Percentiles rank a stretch among this genome's conserved stretches.
phyloP scores from a whole-genome alignment of 306 rosid genomes.

The Ochetophila trinervis region DNA sequence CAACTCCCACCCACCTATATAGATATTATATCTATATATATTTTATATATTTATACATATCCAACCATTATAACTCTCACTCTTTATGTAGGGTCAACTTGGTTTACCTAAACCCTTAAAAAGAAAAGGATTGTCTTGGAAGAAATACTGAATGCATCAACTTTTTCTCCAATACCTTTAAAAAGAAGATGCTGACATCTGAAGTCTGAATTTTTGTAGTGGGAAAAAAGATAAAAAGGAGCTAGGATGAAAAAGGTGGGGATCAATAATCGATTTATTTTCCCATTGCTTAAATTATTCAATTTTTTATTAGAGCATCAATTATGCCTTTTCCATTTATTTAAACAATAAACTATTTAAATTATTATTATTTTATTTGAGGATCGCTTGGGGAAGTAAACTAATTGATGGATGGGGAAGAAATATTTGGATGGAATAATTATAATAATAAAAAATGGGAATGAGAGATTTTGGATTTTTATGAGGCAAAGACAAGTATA shows the following conservation, averaged over 20 bases:
- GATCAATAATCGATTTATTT: conserved; percentile 25
- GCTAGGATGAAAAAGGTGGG: conserved; percentile 13
- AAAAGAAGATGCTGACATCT: conserved; percentile 63
- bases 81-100: conserved; percentile 23
- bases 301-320: background rate
- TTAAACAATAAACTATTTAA: too few relatives aligned
- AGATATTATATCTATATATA: background rate
- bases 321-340: conserved; percentile 31
- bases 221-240: background rate
- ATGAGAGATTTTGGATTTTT: conserved; percentile 27
- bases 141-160: conserved; percentile 46
- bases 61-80: background rate
- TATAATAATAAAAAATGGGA: conserved; percentile 6
- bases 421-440: background rate
- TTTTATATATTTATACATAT: background rate
- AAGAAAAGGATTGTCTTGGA: conserved; percentile 51
- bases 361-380: conserved; percentile 1
- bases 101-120: conserved; percentile 47
- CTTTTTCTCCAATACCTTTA: conserved; percentile 38
- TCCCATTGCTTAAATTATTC: background rate
- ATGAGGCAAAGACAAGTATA: conserved; percentile 39
- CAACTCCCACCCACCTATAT: conserved; percentile 20
- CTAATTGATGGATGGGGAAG: conserved; percentile 8
- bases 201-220: conserved; percentile 32
- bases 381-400: conserved; percentile 25